Conservation (phyloP, 148 eudicot genomes). For the Beta vulgaris region DNA sequence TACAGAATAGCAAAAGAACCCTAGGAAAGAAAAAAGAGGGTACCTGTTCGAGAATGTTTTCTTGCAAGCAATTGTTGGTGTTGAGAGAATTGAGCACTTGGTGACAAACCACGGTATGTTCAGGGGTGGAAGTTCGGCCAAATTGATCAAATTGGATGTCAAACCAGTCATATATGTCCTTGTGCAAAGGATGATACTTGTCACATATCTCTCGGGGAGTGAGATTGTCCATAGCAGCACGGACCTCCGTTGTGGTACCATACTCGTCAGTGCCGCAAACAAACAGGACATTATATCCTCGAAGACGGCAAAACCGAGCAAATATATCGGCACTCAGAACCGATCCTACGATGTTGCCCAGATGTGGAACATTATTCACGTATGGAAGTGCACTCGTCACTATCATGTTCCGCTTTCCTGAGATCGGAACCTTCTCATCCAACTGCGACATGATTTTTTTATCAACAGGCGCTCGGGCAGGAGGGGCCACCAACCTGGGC, state of each 20-base stretch:
- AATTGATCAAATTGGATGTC: conserved; percentile 7
- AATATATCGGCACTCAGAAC: conserved; percentile 7
- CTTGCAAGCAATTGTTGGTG: background rate
- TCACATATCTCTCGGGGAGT: background rate
- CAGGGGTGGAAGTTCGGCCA: conserved; percentile 8
- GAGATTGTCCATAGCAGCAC: background rate
- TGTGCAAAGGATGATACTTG: background rate
- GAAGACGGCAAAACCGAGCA: background rate
- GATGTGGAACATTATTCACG: conserved; percentile 31
- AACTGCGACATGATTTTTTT: too few relatives aligned
- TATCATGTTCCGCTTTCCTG: conserved; percentile 29
- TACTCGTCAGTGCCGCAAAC: conserved; percentile 23
- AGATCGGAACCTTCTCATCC: conserved; percentile 25
- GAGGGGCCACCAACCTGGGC: too few relatives aligned
- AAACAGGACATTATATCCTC: background rate
- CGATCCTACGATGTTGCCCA: conserved; percentile 23
- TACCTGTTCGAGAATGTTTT: background rate
- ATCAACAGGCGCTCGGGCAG: too few relatives aligned
- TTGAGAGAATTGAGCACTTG: background rate
- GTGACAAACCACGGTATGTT: conserved; percentile 6
- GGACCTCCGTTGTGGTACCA: conserved; percentile 13
- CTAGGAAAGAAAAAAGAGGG: background rate
- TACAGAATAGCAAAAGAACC: background rate
- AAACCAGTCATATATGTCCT: conserved; percentile 12
- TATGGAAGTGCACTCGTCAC: conserved; percentile 40